A percentile compares a stretch with the other conserved stretches of the same genome.
These are phyloP conservation scores for Reticulascus tulasneorum DNA, from an alignment of 2,329 filamentous ascomycete genomes.

Conservation along the genomic window DNA sequence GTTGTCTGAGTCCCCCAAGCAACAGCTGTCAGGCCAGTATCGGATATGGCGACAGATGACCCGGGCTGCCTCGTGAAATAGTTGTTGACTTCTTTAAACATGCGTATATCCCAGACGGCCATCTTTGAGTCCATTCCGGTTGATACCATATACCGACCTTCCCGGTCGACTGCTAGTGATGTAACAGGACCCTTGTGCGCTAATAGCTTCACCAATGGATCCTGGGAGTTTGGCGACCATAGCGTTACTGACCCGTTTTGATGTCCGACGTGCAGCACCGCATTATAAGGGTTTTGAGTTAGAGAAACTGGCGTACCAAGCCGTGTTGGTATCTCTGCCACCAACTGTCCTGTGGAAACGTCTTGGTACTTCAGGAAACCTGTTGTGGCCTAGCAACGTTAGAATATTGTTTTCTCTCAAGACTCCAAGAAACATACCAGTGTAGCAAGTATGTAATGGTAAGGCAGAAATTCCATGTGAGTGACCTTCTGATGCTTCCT, in stretches of 20 bases:
- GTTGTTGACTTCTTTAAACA: conserved; percentile 86
- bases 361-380: conserved; percentile 93
- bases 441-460: conserved; percentile 90
- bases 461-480: conserved; percentile 92
- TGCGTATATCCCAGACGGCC: conserved; percentile 94
- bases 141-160: conserved; percentile 93
- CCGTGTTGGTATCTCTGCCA: conserved; percentile 80
- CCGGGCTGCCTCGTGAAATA: conserved; percentile 84
- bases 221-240: conserved; percentile 89
- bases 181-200: conserved; percentile 87
- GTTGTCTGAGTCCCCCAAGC: conserved; percentile 87
- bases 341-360: conserved; percentile 84
- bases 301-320: conserved; percentile 80
- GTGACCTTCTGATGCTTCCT: conserved; percentile 87
- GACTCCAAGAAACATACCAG: conserved; percentile 69
- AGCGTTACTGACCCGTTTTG: conserved; percentile 92
- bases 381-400: conserved; percentile 58
- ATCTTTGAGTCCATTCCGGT: conserved; percentile 86
- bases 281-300: conserved; percentile 87
- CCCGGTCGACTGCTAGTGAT: conserved; percentile 77
- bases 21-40: conserved; percentile 81
- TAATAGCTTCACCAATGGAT: conserved; percentile 85
- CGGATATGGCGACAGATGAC: conserved; percentile 80
- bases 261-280: conserved; percentile 85
- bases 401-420: conserved; percentile 12